Evolutionary conservation across 208 protist species (phyloP).

Genomic region (Crithidia sp.): DNA sequence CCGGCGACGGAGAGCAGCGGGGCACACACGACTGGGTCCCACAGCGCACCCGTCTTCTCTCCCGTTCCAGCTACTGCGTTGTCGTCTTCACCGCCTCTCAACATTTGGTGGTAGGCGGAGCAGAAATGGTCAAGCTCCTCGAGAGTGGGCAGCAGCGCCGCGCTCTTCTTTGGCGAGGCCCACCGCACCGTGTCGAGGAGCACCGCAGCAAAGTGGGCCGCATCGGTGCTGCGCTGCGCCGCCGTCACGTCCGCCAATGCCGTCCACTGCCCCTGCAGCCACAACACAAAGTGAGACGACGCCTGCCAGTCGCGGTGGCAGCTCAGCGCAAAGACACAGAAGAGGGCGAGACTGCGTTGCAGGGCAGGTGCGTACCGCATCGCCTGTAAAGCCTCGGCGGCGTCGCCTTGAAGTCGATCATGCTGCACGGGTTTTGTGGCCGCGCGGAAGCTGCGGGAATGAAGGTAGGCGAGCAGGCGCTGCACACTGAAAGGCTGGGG

Average conservation of each 20-base stretch:
- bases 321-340: constrained; percentile 8
- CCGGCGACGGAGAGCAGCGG: constrained; percentile 40
- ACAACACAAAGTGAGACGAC: constrained; percentile 14
- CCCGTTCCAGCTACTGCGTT: too few species aligned
- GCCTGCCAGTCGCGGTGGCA: constrained; percentile 14
- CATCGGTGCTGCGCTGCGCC: background rate
- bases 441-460: constrained; percentile 5
- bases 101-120: background rate
- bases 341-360: constrained; percentile 20
- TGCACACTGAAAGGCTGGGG: background rate
- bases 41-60: background rate
- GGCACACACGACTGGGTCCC: constrained; percentile 32
- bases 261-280: constrained; percentile 15
- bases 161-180: background rate
- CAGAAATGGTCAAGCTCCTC: constrained; percentile 11
- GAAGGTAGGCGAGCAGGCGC: constrained; percentile 1
- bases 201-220: constrained; percentile 15
- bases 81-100: background rate
- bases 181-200: constrained; percentile 16
- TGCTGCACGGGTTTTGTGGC: background rate
- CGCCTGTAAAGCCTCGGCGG: constrained; percentile 7
- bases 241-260: background rate
- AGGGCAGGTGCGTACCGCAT: constrained; percentile 8
- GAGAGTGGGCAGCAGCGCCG: constrained; percentile 10
- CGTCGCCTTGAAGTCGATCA: background rate